A percentile compares a stretch with the other conserved stretches of the same genome.
Evolutionary conservation across 441 rosid species (phyloP).

Genomic region (Rhodomyrtus psidioides): DNA sequence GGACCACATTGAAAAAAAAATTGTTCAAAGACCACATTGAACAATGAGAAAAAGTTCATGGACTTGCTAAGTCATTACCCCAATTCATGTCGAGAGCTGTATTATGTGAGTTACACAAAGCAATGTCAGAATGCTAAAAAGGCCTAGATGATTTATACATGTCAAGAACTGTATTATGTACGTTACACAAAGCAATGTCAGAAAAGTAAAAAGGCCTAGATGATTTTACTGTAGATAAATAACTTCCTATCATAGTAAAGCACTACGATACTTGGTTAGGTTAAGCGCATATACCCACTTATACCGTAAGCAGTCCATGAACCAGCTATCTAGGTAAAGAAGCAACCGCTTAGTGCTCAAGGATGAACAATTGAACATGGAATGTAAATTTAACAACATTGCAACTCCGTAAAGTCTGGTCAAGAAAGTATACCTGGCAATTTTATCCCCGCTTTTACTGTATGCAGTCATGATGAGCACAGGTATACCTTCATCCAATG

Average conservation of each 20-base stretch:
- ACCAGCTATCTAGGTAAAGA: not conserved
- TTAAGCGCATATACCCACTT: not conserved
- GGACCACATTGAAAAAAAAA: not conserved
- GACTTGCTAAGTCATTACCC: not conserved
- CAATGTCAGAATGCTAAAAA: not conserved
- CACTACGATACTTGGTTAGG: not conserved
- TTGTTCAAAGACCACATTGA: not conserved
- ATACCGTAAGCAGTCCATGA: not conserved
- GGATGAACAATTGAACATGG: not conserved
- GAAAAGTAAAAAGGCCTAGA: not conserved
- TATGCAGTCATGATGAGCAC: constrained; percentile 51
- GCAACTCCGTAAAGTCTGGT: not conserved
- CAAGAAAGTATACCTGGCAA: constrained; percentile 46
- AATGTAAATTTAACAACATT: not conserved
- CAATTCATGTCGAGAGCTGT: not conserved
- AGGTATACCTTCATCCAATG: constrained; percentile 46
- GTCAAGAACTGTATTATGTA: not conserved
- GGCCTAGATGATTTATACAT: not conserved
- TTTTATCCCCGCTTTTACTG: constrained; percentile 59
- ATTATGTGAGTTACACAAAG: not conserved
- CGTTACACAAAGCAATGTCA: not conserved
- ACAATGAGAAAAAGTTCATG: not conserved
- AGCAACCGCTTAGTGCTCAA: not conserved
- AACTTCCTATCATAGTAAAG: not conserved
- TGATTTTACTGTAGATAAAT: not conserved